Conservation (phyloP, 179 eudicot species). For the Dionaea muscipula region DNA sequence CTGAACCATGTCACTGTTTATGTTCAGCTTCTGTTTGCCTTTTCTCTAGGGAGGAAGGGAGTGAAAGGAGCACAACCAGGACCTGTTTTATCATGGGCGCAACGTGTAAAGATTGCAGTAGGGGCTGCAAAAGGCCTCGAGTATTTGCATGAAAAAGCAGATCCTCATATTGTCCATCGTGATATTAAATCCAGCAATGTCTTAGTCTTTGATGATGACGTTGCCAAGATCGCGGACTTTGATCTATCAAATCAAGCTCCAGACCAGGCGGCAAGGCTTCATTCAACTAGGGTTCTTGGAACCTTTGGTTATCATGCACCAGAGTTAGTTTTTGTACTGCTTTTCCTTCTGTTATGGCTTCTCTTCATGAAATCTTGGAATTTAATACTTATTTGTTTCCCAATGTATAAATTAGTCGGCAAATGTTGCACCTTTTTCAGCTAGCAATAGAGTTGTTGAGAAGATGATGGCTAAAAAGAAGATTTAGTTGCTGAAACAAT, state of each 20-base stretch:
- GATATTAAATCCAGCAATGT: conserved; percentile 43
- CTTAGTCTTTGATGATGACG: conserved; percentile 33
- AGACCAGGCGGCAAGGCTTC: conserved; percentile 47
- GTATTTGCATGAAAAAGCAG: not conserved
- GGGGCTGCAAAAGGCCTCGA: not conserved
- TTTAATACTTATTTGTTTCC: no score
- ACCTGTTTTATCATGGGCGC: not conserved
- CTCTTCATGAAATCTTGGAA: no score
- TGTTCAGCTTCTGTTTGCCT: no score
- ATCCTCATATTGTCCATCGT: conserved; percentile 32
- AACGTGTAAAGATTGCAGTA: not conserved
- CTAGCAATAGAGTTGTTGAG: no score
- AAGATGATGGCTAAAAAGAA: no score
- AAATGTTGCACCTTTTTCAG: no score
- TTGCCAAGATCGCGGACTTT: conserved; percentile 41
- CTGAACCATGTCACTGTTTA: no score
- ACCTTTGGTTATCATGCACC: conserved; percentile 51
- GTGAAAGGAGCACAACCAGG: conserved; percentile 2
- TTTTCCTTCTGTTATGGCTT: no score
- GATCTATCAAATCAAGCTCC: conserved; percentile 43
- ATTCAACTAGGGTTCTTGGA: conserved; percentile 44
- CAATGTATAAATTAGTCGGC: no score
- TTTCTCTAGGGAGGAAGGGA: not conserved
- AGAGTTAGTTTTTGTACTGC: conserved; percentile 21
- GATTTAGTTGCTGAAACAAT: no score